Evolutionary conservation across 352 stramenopile species (phyloP).

Genomic region (Albugo laibachii): DNA sequence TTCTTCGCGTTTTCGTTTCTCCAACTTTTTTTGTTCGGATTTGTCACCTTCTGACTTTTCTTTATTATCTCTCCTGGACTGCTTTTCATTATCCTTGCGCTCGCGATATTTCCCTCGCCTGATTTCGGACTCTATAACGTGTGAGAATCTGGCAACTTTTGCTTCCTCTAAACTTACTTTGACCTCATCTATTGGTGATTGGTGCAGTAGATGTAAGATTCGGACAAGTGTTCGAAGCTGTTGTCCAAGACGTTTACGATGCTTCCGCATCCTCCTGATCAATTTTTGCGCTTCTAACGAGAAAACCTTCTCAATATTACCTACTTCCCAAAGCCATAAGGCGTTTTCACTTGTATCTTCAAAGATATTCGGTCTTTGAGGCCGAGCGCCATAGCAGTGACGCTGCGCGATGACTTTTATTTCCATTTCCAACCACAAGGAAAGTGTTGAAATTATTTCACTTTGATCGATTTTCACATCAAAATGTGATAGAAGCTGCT

Average conservation of each 20-base stretch:
- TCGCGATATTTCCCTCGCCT: conserved; percentile 31
- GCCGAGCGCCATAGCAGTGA: conserved; percentile 35
- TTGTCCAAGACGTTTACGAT: conserved; percentile 48
- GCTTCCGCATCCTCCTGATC: conserved; percentile 60
- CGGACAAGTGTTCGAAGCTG: conserved; percentile 48
- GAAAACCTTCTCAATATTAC: conserved; percentile 54
- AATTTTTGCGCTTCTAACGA: conserved; percentile 37
- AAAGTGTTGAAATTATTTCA: conserved; percentile 3
- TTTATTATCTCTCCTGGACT: conserved; percentile 35
- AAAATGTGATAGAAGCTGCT: conserved; percentile 14
- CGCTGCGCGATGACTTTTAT: conserved; percentile 78
- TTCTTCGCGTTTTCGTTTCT: conserved; percentile 35
- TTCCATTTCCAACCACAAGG: conserved; percentile 51
- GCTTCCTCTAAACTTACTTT: conserved; percentile 66
- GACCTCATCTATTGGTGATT: conserved; percentile 42
- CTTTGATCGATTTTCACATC: conserved; percentile 1
- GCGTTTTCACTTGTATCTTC: conserved; percentile 56
- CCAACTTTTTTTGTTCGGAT: conserved; percentile 25
- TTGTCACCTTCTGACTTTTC: conserved; percentile 27
- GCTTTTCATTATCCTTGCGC: conserved; percentile 40
- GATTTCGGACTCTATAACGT: conserved; percentile 34
- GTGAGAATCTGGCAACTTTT: conserved; percentile 59
- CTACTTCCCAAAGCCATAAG: conserved; percentile 73
- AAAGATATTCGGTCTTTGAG: conserved; percentile 32
- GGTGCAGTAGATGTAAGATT: conserved; percentile 44